Evolutionary conservation across 805 yeast genomes (phyloP), one percentile per base, ranked within the genome.

Genomic region (Clavispora asparagi): DNA sequence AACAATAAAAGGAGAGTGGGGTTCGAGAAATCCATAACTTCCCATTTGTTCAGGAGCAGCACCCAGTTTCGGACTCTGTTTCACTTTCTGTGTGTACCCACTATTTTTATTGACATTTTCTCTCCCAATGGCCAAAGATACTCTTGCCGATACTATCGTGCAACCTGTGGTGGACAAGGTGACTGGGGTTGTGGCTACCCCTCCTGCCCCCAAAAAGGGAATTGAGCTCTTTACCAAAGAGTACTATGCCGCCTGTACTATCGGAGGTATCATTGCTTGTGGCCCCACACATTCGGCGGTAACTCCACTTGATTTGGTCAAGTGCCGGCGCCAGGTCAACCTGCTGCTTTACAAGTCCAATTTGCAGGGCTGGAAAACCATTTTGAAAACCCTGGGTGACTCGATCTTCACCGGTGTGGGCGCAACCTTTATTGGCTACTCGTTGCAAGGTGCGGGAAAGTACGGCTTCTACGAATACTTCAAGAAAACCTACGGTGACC

Each of bases 391-490:
- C 14, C 86, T 83, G 64, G 98, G 99, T 7, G 79, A 79, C 41
- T 90, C 88, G 35, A 71, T 92, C 44, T 87, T 79, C 69, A 85
- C 95, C 9, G 98, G 98, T 59, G 63, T 89, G 53, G 94, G 96
- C 35, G 97, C 98, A 41, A 94, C 98, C 4, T 80, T 85, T 50
- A 75, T 91, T 50, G 98, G 98, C 23, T 92, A 94, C 70, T 85
- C 97, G 7, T 72, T 91, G 60, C 99, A 92, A 71, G 98, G 99
- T 59, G 96, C 96, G 42, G 96, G 97, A 59, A 92, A 92, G 69
- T 92, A 92, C 68, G 99, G 99, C 28, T 83, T 90, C 64, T 92
- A 94, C 70, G 98, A 92, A 69, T 77, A 73, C 58, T 92, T 92
- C 79, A 92, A 92, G 71, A 81, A 85, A 69, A 74, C 78, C 48